Evolutionary conservation across 805 yeast genomes (phyloP).

Genomic region (Wickerhamomyces canadensis): DNA sequence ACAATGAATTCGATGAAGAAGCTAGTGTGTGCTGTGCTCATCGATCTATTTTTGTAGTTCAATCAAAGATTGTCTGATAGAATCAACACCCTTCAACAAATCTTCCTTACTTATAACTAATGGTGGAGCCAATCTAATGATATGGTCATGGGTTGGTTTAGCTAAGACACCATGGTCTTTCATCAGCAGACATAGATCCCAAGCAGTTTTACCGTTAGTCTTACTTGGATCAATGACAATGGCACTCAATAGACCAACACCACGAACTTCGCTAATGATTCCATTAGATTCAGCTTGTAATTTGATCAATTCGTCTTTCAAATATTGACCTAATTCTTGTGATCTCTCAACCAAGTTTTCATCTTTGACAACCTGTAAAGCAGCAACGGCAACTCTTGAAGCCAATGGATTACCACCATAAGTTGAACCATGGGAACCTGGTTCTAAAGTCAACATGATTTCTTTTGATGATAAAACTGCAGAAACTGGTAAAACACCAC

Average conservation of each 20-base stretch:
- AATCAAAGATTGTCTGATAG: conserved; percentile 56
- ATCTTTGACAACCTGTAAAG: conserved; percentile 82
- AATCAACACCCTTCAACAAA: conserved; percentile 70
- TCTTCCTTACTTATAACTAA: conserved; percentile 87
- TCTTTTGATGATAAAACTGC: conserved; percentile 88
- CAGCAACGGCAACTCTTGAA: conserved; percentile 89
- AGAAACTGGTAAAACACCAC: conserved; percentile 90
- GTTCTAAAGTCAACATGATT: conserved; percentile 82
- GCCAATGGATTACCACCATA: conserved; percentile 98
- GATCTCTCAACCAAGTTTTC: conserved; percentile 84
- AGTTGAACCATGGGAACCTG: conserved; percentile 97
- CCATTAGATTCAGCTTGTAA: conserved; percentile 49
- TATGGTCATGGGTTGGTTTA: conserved; percentile 94
- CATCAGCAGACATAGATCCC: conserved; percentile 93
- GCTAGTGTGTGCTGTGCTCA: too few relatives aligned
- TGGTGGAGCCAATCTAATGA: conserved; percentile 95
- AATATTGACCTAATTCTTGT: conserved; percentile 58
- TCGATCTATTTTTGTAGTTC: conserved; percentile 48
- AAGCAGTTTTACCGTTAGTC: conserved; percentile 86
- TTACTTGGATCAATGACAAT: conserved; percentile 82
- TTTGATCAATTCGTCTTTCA: conserved; percentile 52
- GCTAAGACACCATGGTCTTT: conserved; percentile 86
- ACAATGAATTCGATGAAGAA: too few relatives aligned
- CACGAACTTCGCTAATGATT: conserved; percentile 55
- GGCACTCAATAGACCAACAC: conserved; percentile 78